Evolutionary conservation across 306 rosid genomes (phyloP), one percentile per base, ranked within the genome.

Genomic region (Cercis canadensis): DNA sequence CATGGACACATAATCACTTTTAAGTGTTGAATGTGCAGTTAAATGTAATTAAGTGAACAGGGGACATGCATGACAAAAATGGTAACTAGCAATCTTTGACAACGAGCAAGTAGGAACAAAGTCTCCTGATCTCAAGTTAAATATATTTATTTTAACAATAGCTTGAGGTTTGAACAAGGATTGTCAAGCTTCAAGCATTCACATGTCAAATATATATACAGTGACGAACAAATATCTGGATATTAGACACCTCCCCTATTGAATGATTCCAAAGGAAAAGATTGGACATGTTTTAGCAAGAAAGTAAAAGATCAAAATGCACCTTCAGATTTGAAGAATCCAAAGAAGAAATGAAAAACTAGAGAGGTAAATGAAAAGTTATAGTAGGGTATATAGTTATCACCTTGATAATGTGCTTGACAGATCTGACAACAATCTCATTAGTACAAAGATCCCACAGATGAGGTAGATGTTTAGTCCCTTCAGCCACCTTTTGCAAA

Each of bases 351-450:
- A 14, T 8, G 10, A 12, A n/a, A 41, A 13, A 29, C 2, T 50
- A 51, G 7, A 66, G 11, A 60, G 54, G 56, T 32, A 21, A 67
- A 60, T 18, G 56, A 62, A 65, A 62, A 7, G 37, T 43, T 67
- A 19, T 60, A 77, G 60, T 29, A 47, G 37, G 34, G 40, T 65
- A 68, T 68, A 62, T 73, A n/a, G 46, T 65, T 21, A 37, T 80
- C 78, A 95, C 99, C 97, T 95, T 95, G 59, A 95, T 79, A 59
- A 87, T 78, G 84, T 95, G 99, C 87, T 95, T 95, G 14, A 97
- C 96, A 62, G 99, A 87, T 80, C 99, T 87, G 65, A 87, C 97
- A 52, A 90, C 88, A 82, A 95, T 91, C 82, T 95, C 99, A 82
- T 82, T 95, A 63, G 82, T 86, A 75, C 96, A 95, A 57, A 95